Evolutionary conservation across 139 green algal genomes (phyloP).

Genomic region (Chara braunii): DNA sequence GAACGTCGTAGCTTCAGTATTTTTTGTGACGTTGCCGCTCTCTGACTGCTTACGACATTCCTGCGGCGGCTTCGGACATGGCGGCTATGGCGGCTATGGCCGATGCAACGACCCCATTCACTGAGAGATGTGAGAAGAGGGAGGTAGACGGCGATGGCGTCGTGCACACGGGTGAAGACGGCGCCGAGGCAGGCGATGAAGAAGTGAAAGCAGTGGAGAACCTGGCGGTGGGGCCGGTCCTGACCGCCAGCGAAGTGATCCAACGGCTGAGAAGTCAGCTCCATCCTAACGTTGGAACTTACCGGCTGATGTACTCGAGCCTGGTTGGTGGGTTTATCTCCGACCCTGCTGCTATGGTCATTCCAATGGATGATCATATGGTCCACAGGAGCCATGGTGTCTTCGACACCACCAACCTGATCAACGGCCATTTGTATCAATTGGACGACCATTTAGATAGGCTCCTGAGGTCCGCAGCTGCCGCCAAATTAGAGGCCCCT

Average conservation of each 20-base stretch:
- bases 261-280: neutral
- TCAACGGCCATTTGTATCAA: slow-evolving; percentile 28
- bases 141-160: too few species aligned
- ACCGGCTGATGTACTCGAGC: slow-evolving; percentile 37
- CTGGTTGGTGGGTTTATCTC: slow-evolving; percentile 35
- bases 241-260: neutral
- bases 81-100: too few species aligned
- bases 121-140: too few species aligned
- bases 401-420: slow-evolving; percentile 59
- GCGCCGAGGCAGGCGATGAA: too few species aligned
- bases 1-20: too few species aligned
- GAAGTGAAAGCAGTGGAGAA: neutral
- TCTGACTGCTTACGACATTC: too few species aligned
- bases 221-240: neutral
- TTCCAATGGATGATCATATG: slow-evolving; percentile 79
- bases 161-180: too few species aligned
- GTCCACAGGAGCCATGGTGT: slow-evolving; percentile 74
- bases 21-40: too few species aligned
- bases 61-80: too few species aligned
- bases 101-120: too few species aligned
- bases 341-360: slow-evolving; percentile 39
- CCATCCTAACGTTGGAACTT: slow-evolving; percentile 8
- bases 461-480: slow-evolving; percentile 18
- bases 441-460: slow-evolving; percentile 41
- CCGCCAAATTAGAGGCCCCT: slow-evolving; percentile 17